Conservation (phyloP, 768 basidiomycete genomes). For the Podaxis pistillaris region DNA sequence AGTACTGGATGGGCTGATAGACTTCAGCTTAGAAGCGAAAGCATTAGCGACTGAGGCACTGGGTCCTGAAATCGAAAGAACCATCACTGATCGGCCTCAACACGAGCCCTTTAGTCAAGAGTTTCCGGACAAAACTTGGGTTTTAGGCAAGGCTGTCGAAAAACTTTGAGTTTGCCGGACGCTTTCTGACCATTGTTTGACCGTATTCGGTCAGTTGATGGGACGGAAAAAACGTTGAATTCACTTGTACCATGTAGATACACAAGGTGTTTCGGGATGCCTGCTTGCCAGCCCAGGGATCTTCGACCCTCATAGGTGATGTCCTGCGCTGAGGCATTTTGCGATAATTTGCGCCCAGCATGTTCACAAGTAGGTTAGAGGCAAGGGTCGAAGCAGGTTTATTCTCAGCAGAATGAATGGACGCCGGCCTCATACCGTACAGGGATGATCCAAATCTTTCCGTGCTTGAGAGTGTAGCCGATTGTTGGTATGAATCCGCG, state of each 20-base stretch:
- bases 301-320: background rate
- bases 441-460: background rate
- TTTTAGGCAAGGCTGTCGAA: background rate
- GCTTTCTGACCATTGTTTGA: no score
- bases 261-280: background rate
- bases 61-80: background rate
- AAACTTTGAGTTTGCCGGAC: no score
- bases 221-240: background rate
- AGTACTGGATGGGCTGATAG: background rate
- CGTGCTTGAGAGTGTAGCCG: background rate
- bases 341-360: background rate
- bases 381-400: background rate
- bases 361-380: background rate
- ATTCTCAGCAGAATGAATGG: background rate
- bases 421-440: background rate
- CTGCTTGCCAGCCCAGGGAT: background rate
- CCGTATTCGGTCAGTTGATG: background rate
- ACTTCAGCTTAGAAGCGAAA: background rate
- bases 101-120: background rate
- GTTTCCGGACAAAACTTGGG: background rate
- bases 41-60: background rate
- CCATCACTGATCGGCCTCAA: background rate
- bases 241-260: background rate
- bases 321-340: background rate
- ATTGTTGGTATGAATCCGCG: slow-evolving; percentile 11